Evolutionary conservation across 148 eudicot species (phyloP).

Genomic region (Chenopodium album): DNA sequence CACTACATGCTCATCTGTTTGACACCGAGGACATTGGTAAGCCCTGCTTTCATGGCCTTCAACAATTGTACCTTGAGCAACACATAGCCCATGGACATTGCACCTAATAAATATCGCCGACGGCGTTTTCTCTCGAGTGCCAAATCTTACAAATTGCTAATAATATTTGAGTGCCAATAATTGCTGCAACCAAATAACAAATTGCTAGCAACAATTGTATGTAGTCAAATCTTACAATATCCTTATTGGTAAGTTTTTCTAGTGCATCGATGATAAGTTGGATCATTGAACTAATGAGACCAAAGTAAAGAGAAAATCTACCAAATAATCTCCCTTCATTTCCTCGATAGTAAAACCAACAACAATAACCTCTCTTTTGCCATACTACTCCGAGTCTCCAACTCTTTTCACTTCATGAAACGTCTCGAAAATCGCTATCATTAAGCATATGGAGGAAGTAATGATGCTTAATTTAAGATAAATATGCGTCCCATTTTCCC

Average conservation of each 20-base stretch:
- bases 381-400: conserved; percentile 15
- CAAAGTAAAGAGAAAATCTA: conserved; percentile 21
- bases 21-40: conserved; percentile 18
- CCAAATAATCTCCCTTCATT: conserved; percentile 15
- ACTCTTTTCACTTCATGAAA: conserved; percentile 8
- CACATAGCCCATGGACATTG: conserved; percentile 8
- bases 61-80: neutral
- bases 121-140: neutral
- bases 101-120: neutral
- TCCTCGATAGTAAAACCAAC: conserved; percentile 20
- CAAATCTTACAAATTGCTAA: too few species aligned
- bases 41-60: conserved; percentile 15
- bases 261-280: conserved; percentile 14
- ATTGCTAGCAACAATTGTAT: conserved; percentile 22
- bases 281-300: conserved; percentile 25
- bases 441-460: conserved; percentile 22
- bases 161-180: neutral
- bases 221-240: conserved; percentile 22
- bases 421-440: conserved; percentile 12
- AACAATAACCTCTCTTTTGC: conserved; percentile 19
- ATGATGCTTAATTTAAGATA: neutral
- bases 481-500: conserved; percentile 6
- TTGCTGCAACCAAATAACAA: conserved; percentile 15
- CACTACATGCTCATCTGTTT: neutral
- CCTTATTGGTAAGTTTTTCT: neutral